Evolutionary conservation across 2,329 filamentous ascomycete genomes (phyloP).

Genomic region (Sporothrix luriei): DNA sequence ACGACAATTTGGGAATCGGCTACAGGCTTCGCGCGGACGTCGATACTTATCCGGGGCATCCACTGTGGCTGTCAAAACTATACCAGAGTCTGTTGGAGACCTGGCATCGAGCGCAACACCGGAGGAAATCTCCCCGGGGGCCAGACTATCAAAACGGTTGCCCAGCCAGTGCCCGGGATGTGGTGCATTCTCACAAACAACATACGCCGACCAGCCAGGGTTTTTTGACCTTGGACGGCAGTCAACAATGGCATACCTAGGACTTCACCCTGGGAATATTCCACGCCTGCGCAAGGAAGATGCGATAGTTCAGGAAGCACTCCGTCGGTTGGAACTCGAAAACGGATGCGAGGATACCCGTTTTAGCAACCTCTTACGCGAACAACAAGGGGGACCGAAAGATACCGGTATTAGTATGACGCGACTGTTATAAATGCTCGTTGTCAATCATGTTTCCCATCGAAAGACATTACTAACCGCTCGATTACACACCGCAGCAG

Average conservation of each 20-base stretch:
- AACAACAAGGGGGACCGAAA: not conserved
- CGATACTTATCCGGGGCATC: constrained; percentile 5
- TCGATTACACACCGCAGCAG: not conserved
- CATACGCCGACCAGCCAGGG: constrained; percentile 56
- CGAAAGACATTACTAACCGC: not conserved
- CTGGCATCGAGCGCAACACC: not conserved
- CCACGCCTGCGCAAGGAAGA: constrained; percentile 46
- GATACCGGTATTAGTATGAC: not conserved
- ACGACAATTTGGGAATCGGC: not conserved
- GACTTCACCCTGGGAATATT: constrained; percentile 38
- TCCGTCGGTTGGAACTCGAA: constrained; percentile 48
- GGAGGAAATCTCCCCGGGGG: not conserved
- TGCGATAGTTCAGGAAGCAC: constrained; percentile 51
- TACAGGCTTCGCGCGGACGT: not conserved
- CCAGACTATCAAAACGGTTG: constrained; percentile 39
- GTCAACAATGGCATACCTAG: constrained; percentile 54
- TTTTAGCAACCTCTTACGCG: constrained; percentile 43
- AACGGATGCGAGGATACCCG: constrained; percentile 53
- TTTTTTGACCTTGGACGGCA: constrained; percentile 59
- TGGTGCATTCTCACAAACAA: constrained; percentile 64
- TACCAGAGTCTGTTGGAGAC: not conserved
- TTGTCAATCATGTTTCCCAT: too few species aligned
- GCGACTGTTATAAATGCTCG: not conserved
- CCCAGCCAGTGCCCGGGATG: constrained; percentile 65
- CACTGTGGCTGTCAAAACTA: not conserved